Evolutionary conservation across 768 basidiomycete species (phyloP).

Genomic region (Rhizopogon vulgaris): DNA sequence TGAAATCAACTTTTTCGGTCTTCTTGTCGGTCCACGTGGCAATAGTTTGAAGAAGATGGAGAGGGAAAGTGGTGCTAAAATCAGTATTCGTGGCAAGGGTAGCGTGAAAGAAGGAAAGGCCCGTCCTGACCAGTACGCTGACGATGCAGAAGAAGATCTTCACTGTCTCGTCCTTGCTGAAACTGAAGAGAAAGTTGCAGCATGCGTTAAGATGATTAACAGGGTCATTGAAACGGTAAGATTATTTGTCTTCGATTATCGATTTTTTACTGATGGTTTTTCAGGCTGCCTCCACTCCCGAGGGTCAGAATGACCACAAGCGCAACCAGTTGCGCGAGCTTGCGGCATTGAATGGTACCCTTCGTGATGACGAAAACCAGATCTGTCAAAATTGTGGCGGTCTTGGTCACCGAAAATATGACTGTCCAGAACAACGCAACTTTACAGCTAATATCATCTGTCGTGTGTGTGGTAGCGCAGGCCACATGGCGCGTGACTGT

Average conservation of each 20-base stretch:
- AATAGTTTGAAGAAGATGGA: constrained; percentile 99
- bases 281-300: constrained; percentile 96
- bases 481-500: constrained; percentile 99
- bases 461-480: constrained; percentile 95
- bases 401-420: constrained; percentile 95
- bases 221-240: constrained; percentile 94
- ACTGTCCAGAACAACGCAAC: constrained; percentile 97
- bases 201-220: constrained; percentile 94
- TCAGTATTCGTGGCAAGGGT: constrained; percentile 96
- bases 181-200: constrained; percentile 82
- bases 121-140: constrained; percentile 87
- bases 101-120: constrained; percentile 99
- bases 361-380: constrained; percentile 99
- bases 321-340: constrained; percentile 97
- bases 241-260: background rate
- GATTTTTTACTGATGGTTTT: background rate
- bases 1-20: constrained; percentile 99
- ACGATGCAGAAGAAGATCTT: constrained; percentile 97
- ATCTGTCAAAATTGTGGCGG: constrained; percentile 96
- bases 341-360: constrained; percentile 95
- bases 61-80: constrained; percentile 94
- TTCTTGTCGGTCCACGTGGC: constrained; percentile 96
- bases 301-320: constrained; percentile 99
- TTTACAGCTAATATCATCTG: constrained; percentile 99
- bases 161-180: constrained; percentile 97